Evolutionary conservation across 441 rosid genomes (phyloP).

Genomic region (California macrophylla): DNA sequence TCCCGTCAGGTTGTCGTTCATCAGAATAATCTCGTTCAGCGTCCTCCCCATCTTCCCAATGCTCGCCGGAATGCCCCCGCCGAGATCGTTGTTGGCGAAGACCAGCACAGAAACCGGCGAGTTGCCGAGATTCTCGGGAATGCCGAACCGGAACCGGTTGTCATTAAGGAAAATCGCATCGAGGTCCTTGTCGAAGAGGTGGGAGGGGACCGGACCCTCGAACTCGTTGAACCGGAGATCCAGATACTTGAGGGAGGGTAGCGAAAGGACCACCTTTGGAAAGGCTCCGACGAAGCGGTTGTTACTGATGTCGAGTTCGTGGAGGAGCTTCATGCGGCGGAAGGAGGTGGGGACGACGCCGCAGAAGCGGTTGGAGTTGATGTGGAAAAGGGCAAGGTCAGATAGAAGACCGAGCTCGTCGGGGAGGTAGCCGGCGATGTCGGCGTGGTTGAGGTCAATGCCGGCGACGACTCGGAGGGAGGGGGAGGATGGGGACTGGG

Average conservation of each 20-base stretch:
- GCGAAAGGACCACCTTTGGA: slow-evolving; percentile 39
- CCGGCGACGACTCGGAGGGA: slow-evolving; percentile 47
- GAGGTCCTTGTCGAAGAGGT: slow-evolving; percentile 40
- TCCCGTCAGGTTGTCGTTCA: slow-evolving; percentile 50
- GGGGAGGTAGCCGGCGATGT: slow-evolving; percentile 79
- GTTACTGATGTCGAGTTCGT: slow-evolving; percentile 82
- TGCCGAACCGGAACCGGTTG: slow-evolving; percentile 53
- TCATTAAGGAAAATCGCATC: slow-evolving; percentile 74
- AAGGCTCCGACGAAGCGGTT: slow-evolving; percentile 73
- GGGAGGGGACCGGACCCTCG: slow-evolving; percentile 56
- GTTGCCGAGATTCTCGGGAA: slow-evolving; percentile 61
- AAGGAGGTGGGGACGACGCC: slow-evolving; percentile 64
- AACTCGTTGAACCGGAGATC: slow-evolving; percentile 70
- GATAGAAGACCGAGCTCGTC: slow-evolving; percentile 62
- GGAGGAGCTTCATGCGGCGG: slow-evolving; percentile 40
- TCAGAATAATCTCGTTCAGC: slow-evolving; percentile 53
- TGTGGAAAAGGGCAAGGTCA: slow-evolving; percentile 54
- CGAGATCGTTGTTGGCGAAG: slow-evolving; percentile 62
- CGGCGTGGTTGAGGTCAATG: slow-evolving; percentile 66
- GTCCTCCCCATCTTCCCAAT: slow-evolving; percentile 55
- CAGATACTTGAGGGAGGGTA: slow-evolving; percentile 43
- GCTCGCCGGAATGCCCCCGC: slow-evolving; percentile 61
- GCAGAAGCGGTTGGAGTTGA: slow-evolving; percentile 72
- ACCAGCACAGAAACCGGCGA: slow-evolving; percentile 49
- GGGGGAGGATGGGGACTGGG: slow-evolving; percentile 50